phyloP scores from a whole-genome alignment of 768 basidiomycete species.

The Holtermannia corniformis region DNA sequence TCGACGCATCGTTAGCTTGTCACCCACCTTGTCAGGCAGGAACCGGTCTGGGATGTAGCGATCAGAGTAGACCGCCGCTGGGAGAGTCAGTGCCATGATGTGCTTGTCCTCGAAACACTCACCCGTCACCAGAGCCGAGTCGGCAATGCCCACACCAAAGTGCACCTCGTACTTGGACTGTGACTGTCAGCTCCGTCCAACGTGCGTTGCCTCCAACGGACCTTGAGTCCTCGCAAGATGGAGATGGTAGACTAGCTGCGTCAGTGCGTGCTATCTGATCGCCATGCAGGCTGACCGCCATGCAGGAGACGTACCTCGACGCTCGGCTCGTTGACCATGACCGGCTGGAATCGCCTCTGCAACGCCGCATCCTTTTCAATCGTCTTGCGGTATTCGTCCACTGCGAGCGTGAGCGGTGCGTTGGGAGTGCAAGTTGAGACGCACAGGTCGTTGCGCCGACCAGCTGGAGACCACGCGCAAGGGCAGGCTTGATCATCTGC shows the following conservation, averaged over 20 bases:
- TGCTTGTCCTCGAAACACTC: slow-evolving; percentile 17
- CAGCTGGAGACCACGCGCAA: slow-evolving; percentile 75
- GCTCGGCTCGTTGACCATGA: slow-evolving; percentile 77
- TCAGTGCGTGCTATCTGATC: not conserved
- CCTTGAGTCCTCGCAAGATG: slow-evolving; percentile 74
- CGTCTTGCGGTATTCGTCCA: slow-evolving; percentile 81
- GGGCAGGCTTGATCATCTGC: slow-evolving; percentile 85
- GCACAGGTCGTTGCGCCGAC: slow-evolving; percentile 76
- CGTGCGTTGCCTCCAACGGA: slow-evolving; percentile 7
- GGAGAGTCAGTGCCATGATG: slow-evolving; percentile 31
- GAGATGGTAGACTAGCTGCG: slow-evolving; percentile 33
- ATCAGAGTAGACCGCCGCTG: slow-evolving; percentile 69
- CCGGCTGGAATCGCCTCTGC: slow-evolving; percentile 82
- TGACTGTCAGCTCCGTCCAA: not conserved
- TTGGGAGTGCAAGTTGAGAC: slow-evolving; percentile 27
- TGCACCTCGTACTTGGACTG: slow-evolving; percentile 73
- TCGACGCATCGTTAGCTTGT: slow-evolving; percentile 54
- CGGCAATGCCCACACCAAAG: slow-evolving; percentile 85
- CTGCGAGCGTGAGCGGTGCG: slow-evolving; percentile 16
- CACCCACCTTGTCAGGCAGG: slow-evolving; percentile 84
- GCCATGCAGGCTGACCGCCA: slow-evolving; percentile 28
- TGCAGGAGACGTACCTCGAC: slow-evolving; percentile 61
- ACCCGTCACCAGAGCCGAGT: slow-evolving; percentile 68
- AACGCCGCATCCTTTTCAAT: slow-evolving; percentile 88
- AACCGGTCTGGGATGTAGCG: slow-evolving; percentile 80